Percentiles rank a stretch among this genome's conserved stretches.
Conservation (phyloP, 768 basidiomycete genomes). For the Fomitopsis pulvina region DNA sequence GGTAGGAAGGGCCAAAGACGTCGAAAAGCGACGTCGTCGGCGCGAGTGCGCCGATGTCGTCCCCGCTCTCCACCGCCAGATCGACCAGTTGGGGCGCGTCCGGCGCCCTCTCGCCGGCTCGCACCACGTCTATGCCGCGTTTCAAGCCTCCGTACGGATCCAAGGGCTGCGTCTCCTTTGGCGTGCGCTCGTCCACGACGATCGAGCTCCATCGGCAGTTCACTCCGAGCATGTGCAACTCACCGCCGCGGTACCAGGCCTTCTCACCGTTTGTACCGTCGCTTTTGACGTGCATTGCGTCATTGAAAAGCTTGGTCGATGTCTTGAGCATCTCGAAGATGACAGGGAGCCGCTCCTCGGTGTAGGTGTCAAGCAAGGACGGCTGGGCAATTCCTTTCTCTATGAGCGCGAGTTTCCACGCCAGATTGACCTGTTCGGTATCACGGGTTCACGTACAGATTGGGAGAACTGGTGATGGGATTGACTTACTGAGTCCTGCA, state of each 20-base stretch:
- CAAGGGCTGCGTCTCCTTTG: not conserved
- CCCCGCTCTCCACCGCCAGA: not conserved
- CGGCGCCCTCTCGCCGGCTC: constrained; percentile 42
- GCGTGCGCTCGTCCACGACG: constrained; percentile 31
- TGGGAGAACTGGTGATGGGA: too few relatives aligned
- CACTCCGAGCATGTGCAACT: constrained; percentile 38
- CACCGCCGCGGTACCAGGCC: constrained; percentile 6
- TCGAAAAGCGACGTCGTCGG: constrained; percentile 20
- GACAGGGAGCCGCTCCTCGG: constrained; percentile 25
- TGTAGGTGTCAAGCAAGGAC: constrained; percentile 22
- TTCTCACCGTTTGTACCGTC: not conserved
- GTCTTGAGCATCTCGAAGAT: constrained; percentile 24
- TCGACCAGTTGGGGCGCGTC: constrained; percentile 2
- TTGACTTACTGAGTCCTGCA: constrained; percentile 21
- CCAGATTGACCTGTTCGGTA: constrained; percentile 20
- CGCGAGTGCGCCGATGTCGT: not conserved
- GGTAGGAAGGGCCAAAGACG: constrained; percentile 15
- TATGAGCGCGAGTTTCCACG: constrained; percentile 26
- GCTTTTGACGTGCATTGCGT: not conserved
- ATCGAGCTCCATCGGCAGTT: constrained; percentile 49
- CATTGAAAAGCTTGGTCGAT: constrained; percentile 9
- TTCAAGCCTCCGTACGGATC: constrained; percentile 1
- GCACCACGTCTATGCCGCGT: constrained; percentile 11
- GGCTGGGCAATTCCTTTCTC: constrained; percentile 20
- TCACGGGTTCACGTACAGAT: not conserved